Conservation (phyloP, 1,139 yeast species). For the Blastobotrys persicus region DNA sequence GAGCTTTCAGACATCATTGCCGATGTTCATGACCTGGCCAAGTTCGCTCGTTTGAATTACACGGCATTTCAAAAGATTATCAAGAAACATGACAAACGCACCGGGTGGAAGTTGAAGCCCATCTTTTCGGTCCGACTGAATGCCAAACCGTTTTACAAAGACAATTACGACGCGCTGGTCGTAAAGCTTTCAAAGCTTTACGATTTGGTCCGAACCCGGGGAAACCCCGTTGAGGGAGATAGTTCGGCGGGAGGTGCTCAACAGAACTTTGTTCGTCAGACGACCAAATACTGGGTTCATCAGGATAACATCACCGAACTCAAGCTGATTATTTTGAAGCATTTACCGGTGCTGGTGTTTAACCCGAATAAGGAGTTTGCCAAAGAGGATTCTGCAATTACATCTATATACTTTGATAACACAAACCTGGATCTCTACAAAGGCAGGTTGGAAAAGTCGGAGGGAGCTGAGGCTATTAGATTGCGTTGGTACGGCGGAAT, state of each 20-base stretch:
- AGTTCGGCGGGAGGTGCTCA: slow-evolving; percentile 95
- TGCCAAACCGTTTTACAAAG: slow-evolving; percentile 92
- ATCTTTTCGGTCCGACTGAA: slow-evolving; percentile 89
- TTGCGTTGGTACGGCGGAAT: slow-evolving; percentile 99
- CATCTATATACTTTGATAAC: slow-evolving; percentile 94
- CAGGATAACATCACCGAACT: slow-evolving; percentile 98
- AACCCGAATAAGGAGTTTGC: slow-evolving; percentile 95
- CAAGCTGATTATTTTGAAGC: slow-evolving; percentile 86
- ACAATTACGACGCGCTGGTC: slow-evolving; percentile 83
- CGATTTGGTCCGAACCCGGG: slow-evolving; percentile 91
- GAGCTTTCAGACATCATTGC: slow-evolving; percentile 92
- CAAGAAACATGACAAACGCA: slow-evolving; percentile 92
- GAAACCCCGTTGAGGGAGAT: slow-evolving; percentile 92
- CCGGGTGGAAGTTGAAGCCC: slow-evolving; percentile 80
- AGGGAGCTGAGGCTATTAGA: slow-evolving; percentile 98
- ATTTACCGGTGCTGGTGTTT: slow-evolving; percentile 92
- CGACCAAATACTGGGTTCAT: slow-evolving; percentile 98
- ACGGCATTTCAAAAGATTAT: slow-evolving; percentile 95
- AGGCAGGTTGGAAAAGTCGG: slow-evolving; percentile 92
- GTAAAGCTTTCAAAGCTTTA: slow-evolving; percentile 86
- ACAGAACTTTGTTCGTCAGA: slow-evolving; percentile 96
- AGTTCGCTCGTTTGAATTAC: slow-evolving; percentile 86
- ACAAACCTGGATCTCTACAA: slow-evolving; percentile 83
- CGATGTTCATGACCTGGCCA: slow-evolving; percentile 94
- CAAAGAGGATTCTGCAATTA: slow-evolving; percentile 89